phyloP scores from a whole-genome alignment of 257 asterid species.

The Jasminum sambac region DNA sequence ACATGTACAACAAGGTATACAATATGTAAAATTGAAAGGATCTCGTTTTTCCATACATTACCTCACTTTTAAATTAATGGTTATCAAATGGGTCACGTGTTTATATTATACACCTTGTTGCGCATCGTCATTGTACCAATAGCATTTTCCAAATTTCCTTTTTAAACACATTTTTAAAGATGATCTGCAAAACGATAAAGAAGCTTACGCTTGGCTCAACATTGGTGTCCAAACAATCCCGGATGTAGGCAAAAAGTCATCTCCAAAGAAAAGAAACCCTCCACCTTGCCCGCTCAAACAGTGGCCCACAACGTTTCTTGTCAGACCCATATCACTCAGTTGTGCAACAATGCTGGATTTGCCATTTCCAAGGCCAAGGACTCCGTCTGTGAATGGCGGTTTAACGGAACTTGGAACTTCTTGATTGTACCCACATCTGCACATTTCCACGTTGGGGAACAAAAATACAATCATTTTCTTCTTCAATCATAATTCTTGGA shows the following conservation, averaged over 20 bases:
- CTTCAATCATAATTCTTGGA: slow-evolving; percentile 58
- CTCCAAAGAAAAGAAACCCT: slow-evolving; percentile 72
- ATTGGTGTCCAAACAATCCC: slow-evolving; percentile 69
- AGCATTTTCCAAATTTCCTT: too few species aligned
- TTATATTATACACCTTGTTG: too few species aligned
- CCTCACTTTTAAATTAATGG: too few species aligned
- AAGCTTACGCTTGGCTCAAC: slow-evolving; percentile 27
- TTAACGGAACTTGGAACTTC: background rate
- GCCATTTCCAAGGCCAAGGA: slow-evolving; percentile 75
- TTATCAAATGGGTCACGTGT: too few species aligned
- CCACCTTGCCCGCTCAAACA: slow-evolving; percentile 55
- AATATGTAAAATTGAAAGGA: too few species aligned
- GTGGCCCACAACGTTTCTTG: slow-evolving; percentile 65
- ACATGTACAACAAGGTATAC: too few species aligned
- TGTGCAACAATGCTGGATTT: slow-evolving; percentile 22
- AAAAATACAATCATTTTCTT: slow-evolving; percentile 36
- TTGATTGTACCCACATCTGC: slow-evolving; percentile 9
- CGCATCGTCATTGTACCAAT: too few species aligned
- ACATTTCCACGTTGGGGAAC: background rate
- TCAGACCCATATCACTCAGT: slow-evolving; percentile 33
- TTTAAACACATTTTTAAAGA: background rate
- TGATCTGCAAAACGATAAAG: slow-evolving; percentile 24
- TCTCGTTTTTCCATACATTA: too few species aligned
- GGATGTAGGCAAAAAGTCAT: slow-evolving; percentile 63
- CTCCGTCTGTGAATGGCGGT: slow-evolving; percentile 54